These are phyloP conservation scores for Cutaneotrichosporon mucoides DNA, from an alignment of 1,284 basidiomycete genomes.

Conservation along the genomic window DNA sequence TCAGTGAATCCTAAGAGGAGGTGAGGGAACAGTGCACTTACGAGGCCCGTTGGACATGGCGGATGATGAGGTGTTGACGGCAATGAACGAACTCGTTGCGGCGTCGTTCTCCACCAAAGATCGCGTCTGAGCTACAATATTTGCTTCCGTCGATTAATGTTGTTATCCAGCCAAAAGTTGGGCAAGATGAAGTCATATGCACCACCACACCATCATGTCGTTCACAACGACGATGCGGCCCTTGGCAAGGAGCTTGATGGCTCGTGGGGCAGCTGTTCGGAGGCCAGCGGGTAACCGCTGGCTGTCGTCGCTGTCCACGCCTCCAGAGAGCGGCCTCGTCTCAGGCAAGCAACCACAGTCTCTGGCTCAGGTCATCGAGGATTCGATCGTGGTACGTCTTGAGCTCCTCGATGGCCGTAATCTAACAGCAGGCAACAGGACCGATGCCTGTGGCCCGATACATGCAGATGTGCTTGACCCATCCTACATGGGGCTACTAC, in stretches of 20 bases:
- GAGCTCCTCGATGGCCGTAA: not conserved
- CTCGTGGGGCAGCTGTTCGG: no score
- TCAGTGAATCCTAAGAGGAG: no score
- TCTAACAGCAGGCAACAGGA: constrained; percentile 63
- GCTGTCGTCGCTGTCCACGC: constrained; percentile 52
- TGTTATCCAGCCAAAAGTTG: not conserved
- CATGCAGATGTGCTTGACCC: constrained; percentile 81
- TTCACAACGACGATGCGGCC: not conserved
- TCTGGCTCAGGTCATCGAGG: constrained; percentile 15
- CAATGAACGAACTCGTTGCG: not conserved
- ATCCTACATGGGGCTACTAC: constrained; percentile 87
- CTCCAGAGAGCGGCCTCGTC: not conserved
- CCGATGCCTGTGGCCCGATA: constrained; percentile 80
- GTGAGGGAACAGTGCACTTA: not conserved
- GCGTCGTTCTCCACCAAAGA: not conserved
- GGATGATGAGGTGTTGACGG: not conserved
- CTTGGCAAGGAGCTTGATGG: not conserved
- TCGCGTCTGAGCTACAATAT: not conserved
- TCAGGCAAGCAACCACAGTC: not conserved
- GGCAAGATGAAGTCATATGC: not conserved
- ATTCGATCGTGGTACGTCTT: constrained; percentile 6
- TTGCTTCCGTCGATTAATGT: not conserved
- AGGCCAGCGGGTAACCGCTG: no score
- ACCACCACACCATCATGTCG: not conserved
- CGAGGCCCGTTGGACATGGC: constrained; percentile 12